Evolutionary conservation across 352 stramenopile species (phyloP).

Genomic region (Globisporangium canariense): DNA sequence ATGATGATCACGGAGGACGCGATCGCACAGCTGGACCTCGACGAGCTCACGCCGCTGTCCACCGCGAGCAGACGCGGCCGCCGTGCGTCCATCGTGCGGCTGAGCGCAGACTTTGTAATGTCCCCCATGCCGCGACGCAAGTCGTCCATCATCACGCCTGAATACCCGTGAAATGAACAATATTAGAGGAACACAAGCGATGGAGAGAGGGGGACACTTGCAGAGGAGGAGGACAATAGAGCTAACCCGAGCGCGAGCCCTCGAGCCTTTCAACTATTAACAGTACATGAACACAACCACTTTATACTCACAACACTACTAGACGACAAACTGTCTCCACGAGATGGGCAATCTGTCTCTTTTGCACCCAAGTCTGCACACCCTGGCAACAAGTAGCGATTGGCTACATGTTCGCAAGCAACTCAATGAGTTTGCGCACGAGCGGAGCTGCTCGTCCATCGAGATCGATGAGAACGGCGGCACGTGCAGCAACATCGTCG

Average conservation of each 20-base stretch:
- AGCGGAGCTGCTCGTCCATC: conserved; percentile 5
- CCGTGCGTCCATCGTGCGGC: conserved; percentile 34
- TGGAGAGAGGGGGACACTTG: background rate
- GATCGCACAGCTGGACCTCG: conserved; percentile 18
- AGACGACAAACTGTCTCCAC: background rate
- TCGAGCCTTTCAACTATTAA: background rate
- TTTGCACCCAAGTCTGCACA: background rate
- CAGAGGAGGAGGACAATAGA: background rate
- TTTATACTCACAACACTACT: background rate
- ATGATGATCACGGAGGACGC: conserved; percentile 30
- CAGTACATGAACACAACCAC: background rate
- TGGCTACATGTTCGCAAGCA: background rate
- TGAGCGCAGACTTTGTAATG: conserved; percentile 34
- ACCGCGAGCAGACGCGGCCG: conserved; percentile 23
- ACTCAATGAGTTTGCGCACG: background rate
- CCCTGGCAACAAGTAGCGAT: too few species aligned
- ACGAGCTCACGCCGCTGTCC: conserved; percentile 40
- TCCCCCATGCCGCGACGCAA: conserved; percentile 24
- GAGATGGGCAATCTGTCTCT: background rate
- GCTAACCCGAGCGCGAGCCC: background rate
- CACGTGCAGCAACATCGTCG: conserved; percentile 2
- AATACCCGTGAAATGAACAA: background rate
- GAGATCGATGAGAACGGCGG: background rate
- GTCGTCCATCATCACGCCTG: background rate
- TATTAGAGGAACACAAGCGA: background rate